Base-by-base conservation (phyloP, 1,139 yeast species). In the Diutina neorugosa region DNA sequence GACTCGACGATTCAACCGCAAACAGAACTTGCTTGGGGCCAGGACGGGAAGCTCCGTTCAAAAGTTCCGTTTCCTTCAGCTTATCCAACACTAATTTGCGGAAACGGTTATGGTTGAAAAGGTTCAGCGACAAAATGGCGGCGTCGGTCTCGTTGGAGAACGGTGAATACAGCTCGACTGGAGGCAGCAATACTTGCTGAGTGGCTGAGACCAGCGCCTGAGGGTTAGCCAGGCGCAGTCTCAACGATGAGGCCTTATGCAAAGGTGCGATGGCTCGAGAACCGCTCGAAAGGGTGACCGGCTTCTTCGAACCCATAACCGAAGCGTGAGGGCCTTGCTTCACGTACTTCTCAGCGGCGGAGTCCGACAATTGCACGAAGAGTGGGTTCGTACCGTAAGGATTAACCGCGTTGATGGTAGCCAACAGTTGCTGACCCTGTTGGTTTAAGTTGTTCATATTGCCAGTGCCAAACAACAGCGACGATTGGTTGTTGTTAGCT, bases 321-420 rank as follows among this genome's bases (percentile, higher is more conserved):
- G 81, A 12, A 82, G 78, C 34, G 79, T 77, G 2, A 82, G 81
- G 31, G 80, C 65, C 44, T 90, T 87, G 19, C 52, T 53, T 18
- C 55, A 53, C 14, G 54, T 53, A n/a, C 52, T 51, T 18, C 14
- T 21, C 51, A 14, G 51, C 51, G 5, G 40, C 43, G 14, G 42
- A n/a, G 19, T 9, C 51, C 8, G 18, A 16, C 42, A 34, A 19
- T 21, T 20, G 43, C 16, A 20, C 41, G 68, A 80, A 84, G 53
- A 83, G 69, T 4, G 88, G 88, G 63, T 82, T 84, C 57, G 74
- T 74, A 2, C 93, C 91, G 64, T 84, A 86, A 47, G 94, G 93
- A 63, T 86, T 86, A 57, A 77, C 82, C 47, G 77, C 74, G 54
- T 74, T 72, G 40, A 81, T 70, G 43, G 78, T 80, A 46, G 71